Percentiles rank a stretch among this genome's conserved stretches.
These are phyloP conservation scores for Panus rudis DNA, from an alignment of 768 basidiomycete species.

Conservation along the genomic window DNA sequence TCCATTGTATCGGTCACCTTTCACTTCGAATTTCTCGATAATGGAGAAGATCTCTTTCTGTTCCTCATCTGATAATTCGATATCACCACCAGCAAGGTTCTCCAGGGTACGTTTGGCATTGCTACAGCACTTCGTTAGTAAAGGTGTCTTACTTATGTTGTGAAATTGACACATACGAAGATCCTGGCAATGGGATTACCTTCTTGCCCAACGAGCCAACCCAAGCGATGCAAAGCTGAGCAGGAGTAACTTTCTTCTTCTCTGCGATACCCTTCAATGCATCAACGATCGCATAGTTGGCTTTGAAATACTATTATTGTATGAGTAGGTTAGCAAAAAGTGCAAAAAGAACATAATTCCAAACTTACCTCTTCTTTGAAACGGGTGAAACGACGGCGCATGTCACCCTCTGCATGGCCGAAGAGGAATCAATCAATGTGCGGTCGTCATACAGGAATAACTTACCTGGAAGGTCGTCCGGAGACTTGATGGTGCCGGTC, in stretches of 20 bases:
- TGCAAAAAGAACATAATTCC: no score
- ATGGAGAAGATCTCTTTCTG: slow-evolving; percentile 31
- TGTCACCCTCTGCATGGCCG: slow-evolving; percentile 28
- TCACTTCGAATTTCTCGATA: slow-evolving; percentile 28
- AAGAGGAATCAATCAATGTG: not conserved
- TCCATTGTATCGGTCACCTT: slow-evolving; percentile 33
- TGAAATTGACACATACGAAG: slow-evolving; percentile 23
- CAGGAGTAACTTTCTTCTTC: slow-evolving; percentile 35
- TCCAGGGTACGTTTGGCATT: slow-evolving; percentile 35
- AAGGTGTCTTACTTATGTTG: not conserved
- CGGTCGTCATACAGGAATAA: not conserved
- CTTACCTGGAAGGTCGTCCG: slow-evolving; percentile 26
- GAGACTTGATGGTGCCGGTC: slow-evolving; percentile 40
- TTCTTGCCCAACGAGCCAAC: slow-evolving; percentile 28
- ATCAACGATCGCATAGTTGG: slow-evolving; percentile 38
- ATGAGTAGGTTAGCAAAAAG: slow-evolving; percentile 3
- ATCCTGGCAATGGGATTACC: slow-evolving; percentile 43
- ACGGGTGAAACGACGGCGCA: slow-evolving; percentile 25
- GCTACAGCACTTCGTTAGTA: slow-evolving; percentile 14
- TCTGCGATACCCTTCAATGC: slow-evolving; percentile 32
- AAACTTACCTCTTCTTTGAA: slow-evolving; percentile 30
- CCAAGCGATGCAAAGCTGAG: slow-evolving; percentile 35
- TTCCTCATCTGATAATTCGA: slow-evolving; percentile 29
- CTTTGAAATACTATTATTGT: slow-evolving; percentile 32
- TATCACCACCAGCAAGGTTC: slow-evolving; percentile 33